Base-by-base conservation (phyloP, 148 eudicot genomes). In the Drosera capensis region DNA sequence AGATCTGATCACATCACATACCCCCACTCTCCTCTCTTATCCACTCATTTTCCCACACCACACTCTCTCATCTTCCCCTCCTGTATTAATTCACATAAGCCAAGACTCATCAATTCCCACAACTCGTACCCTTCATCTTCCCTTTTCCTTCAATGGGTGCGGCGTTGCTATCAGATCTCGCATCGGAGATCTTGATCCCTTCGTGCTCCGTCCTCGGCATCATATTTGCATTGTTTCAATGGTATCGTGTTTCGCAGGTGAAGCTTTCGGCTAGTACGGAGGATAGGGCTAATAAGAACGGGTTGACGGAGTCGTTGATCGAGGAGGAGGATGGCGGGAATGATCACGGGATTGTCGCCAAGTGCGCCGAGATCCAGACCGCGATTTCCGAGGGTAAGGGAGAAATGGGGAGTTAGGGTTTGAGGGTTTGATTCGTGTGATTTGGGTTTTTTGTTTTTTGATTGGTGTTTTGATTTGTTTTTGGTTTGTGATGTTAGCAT, bases 361-460 rank as follows among this genome's bases (percentile, higher is more conserved):
- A 77, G 49, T 87, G 96, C 31, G 85, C 96, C 5, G 96, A 87
- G 50, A 87, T 87, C 56, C 96, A 87, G 38, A 58, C 9, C 28
- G 96, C 96, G 3, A 87, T 87, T 40, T 74, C 94, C 19, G 94
- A 87, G 77, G 96, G 96, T 87, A 1, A 34, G n/a, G n/a, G n/a
- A 6, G 11, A 5, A 5, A 5, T 11, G 31, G 11, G 31, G 11
- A 6, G 7, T 28, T 28, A 28, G 11, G 11, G 11, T 28, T 28
- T n/a, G n/a, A n/a, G n/a, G n/a, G n/a, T n/a, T n/a, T n/a, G n/a
- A n/a, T n/a, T n/a, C n/a, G n/a, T n/a, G n/a, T n/a, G n/a, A n/a
- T n/a, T n/a, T n/a, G 38, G 2, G 1, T 34, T 34, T 58, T 45
- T 45, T 18, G 6, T 24, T 45, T 4, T 2, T 28, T n/a, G 37